These are phyloP conservation scores for Leptoxyphium fumago DNA, from an alignment of 2,329 filamentous ascomycete species.

Conservation along the genomic window DNA sequence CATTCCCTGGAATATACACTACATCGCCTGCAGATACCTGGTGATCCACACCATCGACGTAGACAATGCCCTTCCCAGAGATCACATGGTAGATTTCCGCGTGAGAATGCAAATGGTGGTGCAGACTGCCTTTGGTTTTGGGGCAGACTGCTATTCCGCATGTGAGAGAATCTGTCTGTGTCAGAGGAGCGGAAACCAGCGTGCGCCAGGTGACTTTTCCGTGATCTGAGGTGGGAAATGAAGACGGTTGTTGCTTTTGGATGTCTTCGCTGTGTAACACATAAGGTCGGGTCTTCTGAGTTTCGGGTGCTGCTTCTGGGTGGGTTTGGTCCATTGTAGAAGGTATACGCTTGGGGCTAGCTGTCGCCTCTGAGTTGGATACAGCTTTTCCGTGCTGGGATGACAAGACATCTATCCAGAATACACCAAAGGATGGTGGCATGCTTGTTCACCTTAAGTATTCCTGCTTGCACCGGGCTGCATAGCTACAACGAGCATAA, in stretches of 20 bases:
- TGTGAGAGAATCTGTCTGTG: conserved; percentile 22
- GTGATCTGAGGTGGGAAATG: neutral
- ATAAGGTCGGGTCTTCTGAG: no score
- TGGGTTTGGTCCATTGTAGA: no score
- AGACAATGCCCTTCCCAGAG: conserved; percentile 22
- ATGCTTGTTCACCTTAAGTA: no score
- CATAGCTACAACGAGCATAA: no score
- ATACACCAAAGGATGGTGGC: no score
- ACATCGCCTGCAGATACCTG: conserved; percentile 20
- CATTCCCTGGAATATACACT: conserved; percentile 29
- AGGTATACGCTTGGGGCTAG: no score
- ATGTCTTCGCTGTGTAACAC: neutral
- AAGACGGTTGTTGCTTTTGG: neutral
- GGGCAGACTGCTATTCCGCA: conserved; percentile 25
- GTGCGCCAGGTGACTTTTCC: conserved; percentile 25
- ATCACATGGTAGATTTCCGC: conserved; percentile 31
- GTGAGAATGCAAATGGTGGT: conserved; percentile 26
- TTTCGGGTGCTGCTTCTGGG: no score
- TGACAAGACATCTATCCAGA: no score
- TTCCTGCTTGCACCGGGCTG: no score
- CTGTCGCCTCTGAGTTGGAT: no score
- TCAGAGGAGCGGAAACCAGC: conserved; percentile 22
- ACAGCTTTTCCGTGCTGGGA: no score
- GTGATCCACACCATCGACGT: conserved; percentile 23
- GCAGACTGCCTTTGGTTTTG: conserved; percentile 20